phyloP scores from a whole-genome alignment of 225 moss, liverwort and hornwort genomes.

The Bryum argenteum region DNA sequence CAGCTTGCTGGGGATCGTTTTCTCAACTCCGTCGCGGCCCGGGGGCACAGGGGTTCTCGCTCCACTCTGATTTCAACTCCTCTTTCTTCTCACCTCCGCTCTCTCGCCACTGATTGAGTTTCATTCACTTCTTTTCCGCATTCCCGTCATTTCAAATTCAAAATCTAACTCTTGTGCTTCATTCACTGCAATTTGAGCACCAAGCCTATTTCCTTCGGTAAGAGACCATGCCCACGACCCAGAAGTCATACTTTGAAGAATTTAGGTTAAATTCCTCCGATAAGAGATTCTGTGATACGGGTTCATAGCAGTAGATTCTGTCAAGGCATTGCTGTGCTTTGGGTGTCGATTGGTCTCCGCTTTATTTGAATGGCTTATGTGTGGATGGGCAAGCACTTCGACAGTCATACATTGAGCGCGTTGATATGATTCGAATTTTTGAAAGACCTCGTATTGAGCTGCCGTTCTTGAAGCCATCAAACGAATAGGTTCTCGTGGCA shows the following conservation, averaged over 20 bases:
- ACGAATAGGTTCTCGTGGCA: conserved; percentile 15
- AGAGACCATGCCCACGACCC: neutral
- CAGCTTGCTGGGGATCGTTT: neutral
- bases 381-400: conserved; percentile 17
- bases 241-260: neutral
- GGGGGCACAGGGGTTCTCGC: neutral
- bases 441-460: conserved; percentile 19
- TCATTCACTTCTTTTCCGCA: neutral
- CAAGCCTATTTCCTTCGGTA: neutral
- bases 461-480: conserved; percentile 1
- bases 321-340: no score
- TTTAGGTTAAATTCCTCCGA: conserved; percentile 14
- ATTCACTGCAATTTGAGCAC: neutral
- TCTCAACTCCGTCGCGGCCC: neutral
- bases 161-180: neutral
- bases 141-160: neutral
- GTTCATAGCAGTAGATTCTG: neutral
- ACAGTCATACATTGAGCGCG: neutral
- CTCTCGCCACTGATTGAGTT: neutral
- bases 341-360: conserved; percentile 14
- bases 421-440: conserved; percentile 18
- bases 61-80: neutral
- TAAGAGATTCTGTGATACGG: neutral
- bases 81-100: neutral
- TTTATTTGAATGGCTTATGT: conserved; percentile 15